These are phyloP conservation scores for Tulasnella sp. DNA, from an alignment of 768 basidiomycete genomes.

Conservation along the genomic window DNA sequence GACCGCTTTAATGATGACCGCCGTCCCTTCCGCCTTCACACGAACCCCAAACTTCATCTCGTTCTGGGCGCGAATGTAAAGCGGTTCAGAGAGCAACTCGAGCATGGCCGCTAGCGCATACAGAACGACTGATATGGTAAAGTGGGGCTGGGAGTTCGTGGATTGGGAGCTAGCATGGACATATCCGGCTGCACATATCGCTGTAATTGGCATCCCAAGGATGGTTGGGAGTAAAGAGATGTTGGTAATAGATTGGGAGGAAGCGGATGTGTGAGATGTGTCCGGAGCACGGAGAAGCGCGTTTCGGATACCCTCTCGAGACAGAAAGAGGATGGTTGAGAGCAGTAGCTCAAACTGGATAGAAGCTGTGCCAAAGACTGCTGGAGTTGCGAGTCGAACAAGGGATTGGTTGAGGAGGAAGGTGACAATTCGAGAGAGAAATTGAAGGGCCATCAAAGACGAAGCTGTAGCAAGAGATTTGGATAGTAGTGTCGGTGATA, in stretches of 20 bases:
- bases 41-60: slow-evolving; percentile 58
- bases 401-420: slow-evolving; percentile 84
- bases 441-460: slow-evolving; percentile 76
- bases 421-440: slow-evolving; percentile 74
- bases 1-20: slow-evolving; percentile 62
- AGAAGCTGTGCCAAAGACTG: slow-evolving; percentile 72
- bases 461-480: slow-evolving; percentile 40
- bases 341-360: slow-evolving; percentile 90
- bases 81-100: slow-evolving; percentile 76
- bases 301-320: slow-evolving; percentile 86
- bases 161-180: slow-evolving; percentile 39
- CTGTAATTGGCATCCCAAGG: slow-evolving; percentile 56
- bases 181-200: slow-evolving; percentile 45
- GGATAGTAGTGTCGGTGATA: slow-evolving; percentile 23
- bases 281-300: slow-evolving; percentile 56
- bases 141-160: slow-evolving; percentile 53
- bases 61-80: slow-evolving; percentile 63
- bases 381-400: slow-evolving; percentile 71
- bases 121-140: slow-evolving; percentile 47
- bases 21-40: slow-evolving; percentile 78
- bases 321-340: slow-evolving; percentile 83
- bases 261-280: not conserved
- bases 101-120: slow-evolving; percentile 66
- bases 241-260: slow-evolving; percentile 31
- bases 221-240: slow-evolving; percentile 54